Evolutionary conservation across 2,329 filamentous ascomycete species (phyloP).

Genomic region (Hortaea sp.): DNA sequence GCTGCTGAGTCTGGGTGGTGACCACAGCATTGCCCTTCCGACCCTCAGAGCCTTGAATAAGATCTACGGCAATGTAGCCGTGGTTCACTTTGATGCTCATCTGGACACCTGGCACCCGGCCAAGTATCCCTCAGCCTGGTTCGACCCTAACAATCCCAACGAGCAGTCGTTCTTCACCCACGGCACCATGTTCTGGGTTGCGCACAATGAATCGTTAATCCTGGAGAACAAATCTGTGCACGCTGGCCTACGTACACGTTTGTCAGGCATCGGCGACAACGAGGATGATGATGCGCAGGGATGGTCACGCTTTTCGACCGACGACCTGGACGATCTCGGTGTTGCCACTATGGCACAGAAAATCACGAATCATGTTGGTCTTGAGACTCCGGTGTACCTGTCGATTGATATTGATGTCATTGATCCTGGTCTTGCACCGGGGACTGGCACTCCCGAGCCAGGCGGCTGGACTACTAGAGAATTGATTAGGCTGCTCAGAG

Average conservation of each 20-base stretch:
- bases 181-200: conserved; percentile 86
- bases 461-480: conserved; percentile 88
- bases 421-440: conserved; percentile 60
- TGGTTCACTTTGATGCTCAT: conserved; percentile 50
- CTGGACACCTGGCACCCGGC: conserved; percentile 78
- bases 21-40: conserved; percentile 41
- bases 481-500: conserved; percentile 71
- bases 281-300: conserved; percentile 63
- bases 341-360: conserved; percentile 56
- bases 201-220: conserved; percentile 69
- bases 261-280: conserved; percentile 60
- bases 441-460: conserved; percentile 70
- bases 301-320: conserved; percentile 69
- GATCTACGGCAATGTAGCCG: conserved; percentile 36
- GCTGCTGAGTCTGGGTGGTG: conserved; percentile 39
- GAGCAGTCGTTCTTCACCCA: conserved; percentile 72
- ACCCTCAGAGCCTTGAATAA: conserved; percentile 40
- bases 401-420: conserved; percentile 74
- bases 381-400: conserved; percentile 68
- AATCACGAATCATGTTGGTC: conserved; percentile 64
- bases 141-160: conserved; percentile 37
- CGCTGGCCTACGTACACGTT: conserved; percentile 68
- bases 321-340: conserved; percentile 80
- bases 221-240: conserved; percentile 67
- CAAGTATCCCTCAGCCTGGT: conserved; percentile 71